Evolutionary conservation across 176 grass and related monocot species (phyloP).

Genomic region (Oryza meyeriana): DNA sequence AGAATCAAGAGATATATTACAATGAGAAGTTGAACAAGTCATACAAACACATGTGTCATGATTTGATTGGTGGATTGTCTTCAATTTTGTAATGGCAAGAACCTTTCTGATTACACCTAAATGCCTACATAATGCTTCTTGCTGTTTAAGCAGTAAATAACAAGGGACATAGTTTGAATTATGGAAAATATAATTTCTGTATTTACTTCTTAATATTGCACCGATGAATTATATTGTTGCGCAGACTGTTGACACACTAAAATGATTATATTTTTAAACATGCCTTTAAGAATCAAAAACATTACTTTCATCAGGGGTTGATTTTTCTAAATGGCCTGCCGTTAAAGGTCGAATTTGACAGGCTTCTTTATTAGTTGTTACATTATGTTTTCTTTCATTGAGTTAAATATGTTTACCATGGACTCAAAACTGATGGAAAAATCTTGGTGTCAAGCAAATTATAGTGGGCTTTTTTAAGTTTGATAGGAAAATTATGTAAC

Average conservation of each 20-base stretch:
- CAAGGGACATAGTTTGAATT: neutral
- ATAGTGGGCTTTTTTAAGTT: neutral
- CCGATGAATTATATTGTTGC: neutral
- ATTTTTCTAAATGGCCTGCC: neutral
- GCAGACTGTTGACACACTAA: neutral
- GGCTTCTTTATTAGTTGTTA: neutral
- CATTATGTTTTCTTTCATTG: neutral
- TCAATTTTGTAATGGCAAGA: neutral
- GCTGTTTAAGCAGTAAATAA: neutral
- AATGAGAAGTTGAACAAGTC: neutral
- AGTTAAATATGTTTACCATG: neutral
- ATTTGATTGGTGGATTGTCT: neutral
- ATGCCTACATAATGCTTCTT: neutral
- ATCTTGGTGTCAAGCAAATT: neutral
- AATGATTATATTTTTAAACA: neutral
- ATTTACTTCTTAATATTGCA: neutral
- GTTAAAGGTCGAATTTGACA: neutral
- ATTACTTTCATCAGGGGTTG: neutral
- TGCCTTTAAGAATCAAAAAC: neutral
- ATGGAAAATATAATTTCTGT: neutral
- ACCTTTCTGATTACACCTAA: neutral
- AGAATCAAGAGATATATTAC: neutral
- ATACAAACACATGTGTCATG: neutral
- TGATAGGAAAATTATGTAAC: neutral
- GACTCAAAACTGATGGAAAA: neutral